These are phyloP conservation scores for Asterochloris sp. DNA, from an alignment of 139 green algal species.

Conservation along the genomic window DNA sequence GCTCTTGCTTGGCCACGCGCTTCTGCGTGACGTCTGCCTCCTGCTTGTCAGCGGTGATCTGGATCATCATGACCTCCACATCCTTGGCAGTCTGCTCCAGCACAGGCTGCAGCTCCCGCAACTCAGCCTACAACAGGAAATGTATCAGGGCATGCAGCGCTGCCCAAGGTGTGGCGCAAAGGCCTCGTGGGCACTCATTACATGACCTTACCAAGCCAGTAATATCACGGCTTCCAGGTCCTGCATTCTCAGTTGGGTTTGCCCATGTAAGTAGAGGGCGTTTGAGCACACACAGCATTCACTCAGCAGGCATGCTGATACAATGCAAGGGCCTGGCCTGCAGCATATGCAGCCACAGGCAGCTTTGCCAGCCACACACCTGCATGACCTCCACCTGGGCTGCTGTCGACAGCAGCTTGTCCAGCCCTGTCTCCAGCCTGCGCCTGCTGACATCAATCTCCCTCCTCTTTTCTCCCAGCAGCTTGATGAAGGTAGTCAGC, in stretches of 20 bases:
- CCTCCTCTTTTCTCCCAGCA: conserved; percentile 45
- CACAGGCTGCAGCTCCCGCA: conserved; percentile 33
- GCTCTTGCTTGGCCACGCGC: conserved; percentile 14
- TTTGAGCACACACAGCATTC: too few species aligned
- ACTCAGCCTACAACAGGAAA: neutral
- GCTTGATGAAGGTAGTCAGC: conserved; percentile 39
- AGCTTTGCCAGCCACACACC: neutral
- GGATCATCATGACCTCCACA: conserved; percentile 80
- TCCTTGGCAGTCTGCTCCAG: conserved; percentile 59
- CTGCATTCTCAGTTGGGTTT: too few species aligned
- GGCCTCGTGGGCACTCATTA: too few species aligned
- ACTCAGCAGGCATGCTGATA: too few species aligned
- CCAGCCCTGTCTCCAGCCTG: conserved; percentile 66
- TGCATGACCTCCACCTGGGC: conserved; percentile 19
- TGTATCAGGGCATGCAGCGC: too few species aligned
- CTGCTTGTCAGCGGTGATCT: conserved; percentile 44
- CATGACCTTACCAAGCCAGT: too few species aligned
- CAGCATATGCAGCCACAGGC: too few species aligned
- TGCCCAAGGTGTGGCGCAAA: too few species aligned
- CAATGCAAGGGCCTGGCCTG: too few species aligned
- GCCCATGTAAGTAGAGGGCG: too few species aligned
- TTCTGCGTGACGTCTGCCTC: conserved; percentile 42
- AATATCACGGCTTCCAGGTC: too few species aligned
- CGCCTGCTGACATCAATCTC: conserved; percentile 28
- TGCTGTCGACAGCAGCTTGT: conserved; percentile 67